Percentiles rank a stretch among this genome's conserved stretches.
Evolutionary conservation across 2,329 filamentous ascomycete genomes (phyloP).

Genomic region (Talaromyces atroroseus): DNA sequence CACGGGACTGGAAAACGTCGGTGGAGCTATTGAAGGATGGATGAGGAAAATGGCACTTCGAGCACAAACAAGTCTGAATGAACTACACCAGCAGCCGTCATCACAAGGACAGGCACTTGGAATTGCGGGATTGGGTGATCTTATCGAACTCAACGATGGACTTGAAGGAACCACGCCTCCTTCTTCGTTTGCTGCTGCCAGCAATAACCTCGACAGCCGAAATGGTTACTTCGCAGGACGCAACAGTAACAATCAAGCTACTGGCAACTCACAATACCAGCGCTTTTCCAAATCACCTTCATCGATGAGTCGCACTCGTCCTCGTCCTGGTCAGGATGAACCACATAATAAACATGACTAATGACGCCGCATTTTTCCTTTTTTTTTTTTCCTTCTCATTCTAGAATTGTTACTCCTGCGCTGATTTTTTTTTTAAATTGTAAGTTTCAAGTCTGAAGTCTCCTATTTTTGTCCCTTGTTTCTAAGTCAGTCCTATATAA

Average conservation of each 20-base stretch:
- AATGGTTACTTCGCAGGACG: conserved; percentile 1
- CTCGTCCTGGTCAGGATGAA: conserved; percentile 3
- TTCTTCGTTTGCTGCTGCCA: too few relatives aligned
- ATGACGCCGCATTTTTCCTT: background rate
- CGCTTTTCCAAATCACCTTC: conserved; percentile 11
- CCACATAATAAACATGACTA: conserved; percentile 11
- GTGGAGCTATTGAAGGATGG: conserved; percentile 85
- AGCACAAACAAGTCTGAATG: conserved; percentile 35
- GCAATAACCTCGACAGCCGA: background rate
- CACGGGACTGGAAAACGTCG: conserved; percentile 68
- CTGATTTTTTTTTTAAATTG: background rate
- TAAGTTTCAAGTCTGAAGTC: background rate
- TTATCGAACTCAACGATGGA: conserved; percentile 41
- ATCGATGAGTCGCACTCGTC: conserved; percentile 11
- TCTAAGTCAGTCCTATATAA: conserved; percentile 9
- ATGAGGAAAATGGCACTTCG: conserved; percentile 67
- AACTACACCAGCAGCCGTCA: conserved; percentile 31
- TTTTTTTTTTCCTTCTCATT: background rate
- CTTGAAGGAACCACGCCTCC: conserved; percentile 17
- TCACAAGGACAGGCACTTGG: conserved; percentile 22
- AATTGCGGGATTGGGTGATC: conserved; percentile 32
- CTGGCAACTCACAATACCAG: conserved; percentile 11
- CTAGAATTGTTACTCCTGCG: background rate
- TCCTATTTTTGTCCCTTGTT: background rate
- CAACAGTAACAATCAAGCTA: background rate